Conservation (phyloP, 371 early-diverging fungal species). For the Mortierella sp. region DNA sequence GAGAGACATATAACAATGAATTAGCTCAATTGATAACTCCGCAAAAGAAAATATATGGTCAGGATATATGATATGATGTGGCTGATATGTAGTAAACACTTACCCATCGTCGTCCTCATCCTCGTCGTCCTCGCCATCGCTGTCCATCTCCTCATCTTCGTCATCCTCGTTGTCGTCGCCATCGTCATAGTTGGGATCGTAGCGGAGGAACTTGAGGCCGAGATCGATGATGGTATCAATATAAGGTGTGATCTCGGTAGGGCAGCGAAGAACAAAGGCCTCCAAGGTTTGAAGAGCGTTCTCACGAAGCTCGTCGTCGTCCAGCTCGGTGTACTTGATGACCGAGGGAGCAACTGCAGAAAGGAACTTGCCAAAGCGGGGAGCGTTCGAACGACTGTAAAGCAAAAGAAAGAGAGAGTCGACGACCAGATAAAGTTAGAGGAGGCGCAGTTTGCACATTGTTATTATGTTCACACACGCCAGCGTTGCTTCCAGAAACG, state of each 20-base stretch:
- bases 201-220: constrained; percentile 78
- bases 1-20: not conserved
- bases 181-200: constrained; percentile 92
- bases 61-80: not conserved
- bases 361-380: constrained; percentile 79
- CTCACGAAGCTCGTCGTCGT: constrained; percentile 90
- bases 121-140: constrained; percentile 76
- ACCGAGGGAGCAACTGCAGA: constrained; percentile 76
- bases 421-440: constrained; percentile 1
- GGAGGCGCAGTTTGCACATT: constrained; percentile 24
- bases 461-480: not conserved
- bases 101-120: constrained; percentile 86
- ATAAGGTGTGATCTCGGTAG: constrained; percentile 76
- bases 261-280: constrained; percentile 84
- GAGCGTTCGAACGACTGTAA: constrained; percentile 78
- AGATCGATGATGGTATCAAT: constrained; percentile 73
- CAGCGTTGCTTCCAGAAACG: not conserved
- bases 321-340: constrained; percentile 68
- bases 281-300: constrained; percentile 89
- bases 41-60: not conserved
- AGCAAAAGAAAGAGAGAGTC: constrained; percentile 6
- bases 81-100: constrained; percentile 42
- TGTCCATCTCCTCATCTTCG: constrained; percentile 81
- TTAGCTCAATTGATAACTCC: constrained; percentile 18
- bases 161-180: constrained; percentile 82